Conservation (phyloP, 352 stramenopile species). For the Lagenidium sp. region DNA sequence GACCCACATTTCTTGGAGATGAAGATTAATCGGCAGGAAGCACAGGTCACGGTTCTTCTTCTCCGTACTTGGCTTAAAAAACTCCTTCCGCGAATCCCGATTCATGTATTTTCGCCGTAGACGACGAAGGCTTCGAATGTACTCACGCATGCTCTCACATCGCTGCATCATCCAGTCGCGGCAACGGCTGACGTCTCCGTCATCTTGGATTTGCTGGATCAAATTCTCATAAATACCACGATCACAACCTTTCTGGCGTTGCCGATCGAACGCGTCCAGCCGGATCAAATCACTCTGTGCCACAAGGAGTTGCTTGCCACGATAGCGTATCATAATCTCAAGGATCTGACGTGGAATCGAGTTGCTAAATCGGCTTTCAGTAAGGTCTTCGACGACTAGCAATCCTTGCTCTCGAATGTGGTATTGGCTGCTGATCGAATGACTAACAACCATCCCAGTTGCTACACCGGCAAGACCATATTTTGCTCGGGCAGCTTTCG, state of each 20-base stretch:
- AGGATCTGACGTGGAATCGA: conserved; percentile 75
- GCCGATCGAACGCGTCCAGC: conserved; percentile 65
- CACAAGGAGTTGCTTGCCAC: conserved; percentile 65
- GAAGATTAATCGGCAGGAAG: conserved; percentile 81
- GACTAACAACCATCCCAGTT: conserved; percentile 31
- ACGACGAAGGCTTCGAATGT: conserved; percentile 52
- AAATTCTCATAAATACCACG: conserved; percentile 84
- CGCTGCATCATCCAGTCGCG: conserved; percentile 81
- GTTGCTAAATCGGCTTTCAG: conserved; percentile 78
- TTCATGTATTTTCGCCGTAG: conserved; percentile 56
- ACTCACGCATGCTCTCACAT: conserved; percentile 54
- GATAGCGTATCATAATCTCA: conserved; percentile 69
- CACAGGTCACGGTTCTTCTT: conserved; percentile 76
- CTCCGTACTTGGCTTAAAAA: conserved; percentile 82
- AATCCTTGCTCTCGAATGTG: conserved; percentile 77
- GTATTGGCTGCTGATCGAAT: conserved; percentile 80
- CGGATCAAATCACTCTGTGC: conserved; percentile 67
- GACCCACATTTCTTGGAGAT: conserved; percentile 85
- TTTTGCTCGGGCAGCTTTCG: conserved; percentile 53
- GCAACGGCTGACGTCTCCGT: conserved; percentile 73
- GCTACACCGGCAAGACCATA: conserved; percentile 50
- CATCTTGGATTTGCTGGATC: conserved; percentile 84
- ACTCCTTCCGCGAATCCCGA: conserved; percentile 66
- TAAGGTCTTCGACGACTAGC: conserved; percentile 76
- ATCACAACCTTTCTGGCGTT: conserved; percentile 71